Base-by-base conservation (phyloP, 768 basidiomycete genomes). In the Rhodotorula diobovata region DNA sequence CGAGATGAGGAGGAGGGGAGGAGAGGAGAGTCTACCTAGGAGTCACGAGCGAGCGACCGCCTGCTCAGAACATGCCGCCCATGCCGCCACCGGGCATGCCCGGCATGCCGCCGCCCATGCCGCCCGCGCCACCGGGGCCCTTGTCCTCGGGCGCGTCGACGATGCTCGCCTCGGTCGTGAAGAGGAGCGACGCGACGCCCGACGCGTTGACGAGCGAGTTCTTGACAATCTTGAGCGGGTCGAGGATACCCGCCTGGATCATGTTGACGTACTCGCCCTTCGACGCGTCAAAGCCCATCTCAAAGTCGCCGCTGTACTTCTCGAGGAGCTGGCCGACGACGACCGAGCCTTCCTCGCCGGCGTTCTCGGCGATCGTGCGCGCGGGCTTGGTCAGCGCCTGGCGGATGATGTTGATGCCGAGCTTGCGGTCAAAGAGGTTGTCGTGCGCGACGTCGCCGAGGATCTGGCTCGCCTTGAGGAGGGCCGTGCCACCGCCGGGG, bases 381-480 rank as follows among this genome's bases (percentile, higher is more conserved):
- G 89, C 85, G 12, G 95, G 95, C 67, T 68, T 84, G 30, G 87
- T 86, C 74, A 98, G 82, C 30, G 94, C 93, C 39, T 90, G 87
- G 43, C 89, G 87, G 34, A 72, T 72, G 37, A 67, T 54, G 71
- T 87, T 85, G 34, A 97, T 91, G 76, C 95, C 95, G 67, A 99
- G 90, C 77, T 93, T 88, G 79, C 97, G 94, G 83, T 98, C 95
- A 78, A 98, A 98, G 30, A 71, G 54, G 90, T 97, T 97, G 81
- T 83, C 82, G 1, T 90, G 91, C 30, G 85, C 81, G 78, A 98
- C 87, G 51, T 87, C 84, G 77, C 86, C 86, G 57, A 93, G 87
- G 68, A 88, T 84, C 48, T 89, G 83, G 35, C 86, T 87, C 7
- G 91, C 90, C 81, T 93, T 92, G 67, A 73, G 67, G 51, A 76